Base-by-base conservation (phyloP, 1,139 yeast genomes). In the Geotrichum reessii region DNA sequence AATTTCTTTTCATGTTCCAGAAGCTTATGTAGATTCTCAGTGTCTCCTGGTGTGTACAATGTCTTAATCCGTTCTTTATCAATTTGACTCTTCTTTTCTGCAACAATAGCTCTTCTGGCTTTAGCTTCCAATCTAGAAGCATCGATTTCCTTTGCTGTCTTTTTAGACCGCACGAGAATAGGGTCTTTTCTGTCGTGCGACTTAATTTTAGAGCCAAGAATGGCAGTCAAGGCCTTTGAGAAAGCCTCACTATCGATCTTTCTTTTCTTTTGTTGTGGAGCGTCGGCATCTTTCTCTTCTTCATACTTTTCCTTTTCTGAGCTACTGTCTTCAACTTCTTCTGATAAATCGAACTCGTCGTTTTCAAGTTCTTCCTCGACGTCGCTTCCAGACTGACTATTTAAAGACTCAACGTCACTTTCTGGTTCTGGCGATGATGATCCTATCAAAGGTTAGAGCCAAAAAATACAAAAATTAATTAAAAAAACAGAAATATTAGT, bases 121-220 rank as follows among this genome's bases (percentile, higher is more conserved):
- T 91, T 88, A 61, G 83, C 81, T 66, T 93, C 98, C 53, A 93
- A 75, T 70, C 87, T 87, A 58, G 89, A 90, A 24, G 85, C 81
- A 64, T 91, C 97, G 56, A 87, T 78, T 64, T 88, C 85, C 73
- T 86, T 86, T 57, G 88, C 73, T 0, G 84, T 77, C 60, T 78
- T 80, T 60, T 81, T 80, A 67, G 91, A 87, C 50, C 78, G 83
- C 17, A 92, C 92, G 73, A 93, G 79, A 60, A 93, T 90, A 1
- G 99, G 99, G 68, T 91, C 96, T 52, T 81, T 81, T 69, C 97
- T 80, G 69, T 87, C 90, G 67, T 91, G 87, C 0, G 96, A 95
- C 71, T 93, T 93, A 66, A 93, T 78, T 68, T 84, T 86, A 1
- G 98, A 89, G 8, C 87, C 87, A 56, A 93, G 76, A 67, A 93